phyloP scores from a whole-genome alignment of 495 filamentous ascomycete species.

The Penicillium coprophilum region DNA sequence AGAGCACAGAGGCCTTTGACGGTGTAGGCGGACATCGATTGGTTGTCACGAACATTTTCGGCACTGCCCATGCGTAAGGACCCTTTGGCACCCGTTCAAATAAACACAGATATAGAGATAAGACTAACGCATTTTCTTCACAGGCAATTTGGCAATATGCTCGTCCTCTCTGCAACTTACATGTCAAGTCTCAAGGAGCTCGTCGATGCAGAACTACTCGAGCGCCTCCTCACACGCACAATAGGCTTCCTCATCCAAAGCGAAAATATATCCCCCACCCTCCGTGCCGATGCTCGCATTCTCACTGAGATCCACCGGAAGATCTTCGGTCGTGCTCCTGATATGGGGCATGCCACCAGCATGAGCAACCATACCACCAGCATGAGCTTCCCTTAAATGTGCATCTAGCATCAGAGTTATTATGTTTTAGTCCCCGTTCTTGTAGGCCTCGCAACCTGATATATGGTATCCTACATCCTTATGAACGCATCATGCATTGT shows the following conservation, averaged over 20 bases:
- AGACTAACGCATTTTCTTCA: slow-evolving; percentile 1
- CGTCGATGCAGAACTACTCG: slow-evolving; percentile 52
- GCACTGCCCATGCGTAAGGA: slow-evolving; percentile 14
- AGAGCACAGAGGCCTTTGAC: slow-evolving; percentile 11
- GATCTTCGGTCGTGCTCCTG: slow-evolving; percentile 38
- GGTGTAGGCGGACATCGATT: slow-evolving; percentile 8
- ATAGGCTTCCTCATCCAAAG: slow-evolving; percentile 66
- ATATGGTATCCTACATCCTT: neutral
- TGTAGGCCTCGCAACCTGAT: neutral
- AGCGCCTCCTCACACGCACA: slow-evolving; percentile 56
- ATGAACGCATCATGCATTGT: slow-evolving; percentile 10
- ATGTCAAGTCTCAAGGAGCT: slow-evolving; percentile 54
- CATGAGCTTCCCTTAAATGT: slow-evolving; percentile 11
- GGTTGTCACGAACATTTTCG: slow-evolving; percentile 11
- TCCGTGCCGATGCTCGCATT: slow-evolving; percentile 66
- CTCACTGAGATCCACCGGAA: slow-evolving; percentile 60
- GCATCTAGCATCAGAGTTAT: neutral
- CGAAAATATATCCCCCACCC: slow-evolving; percentile 63
- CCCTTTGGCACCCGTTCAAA: neutral
- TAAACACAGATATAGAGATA: neutral
- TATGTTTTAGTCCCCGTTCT: neutral
- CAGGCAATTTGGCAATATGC: slow-evolving; percentile 96
- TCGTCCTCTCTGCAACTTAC: slow-evolving; percentile 81
- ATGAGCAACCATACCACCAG: neutral
- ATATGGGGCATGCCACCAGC: slow-evolving; percentile 16